Conservation (phyloP, 306 rosid species). For the Vigna hirtella region DNA sequence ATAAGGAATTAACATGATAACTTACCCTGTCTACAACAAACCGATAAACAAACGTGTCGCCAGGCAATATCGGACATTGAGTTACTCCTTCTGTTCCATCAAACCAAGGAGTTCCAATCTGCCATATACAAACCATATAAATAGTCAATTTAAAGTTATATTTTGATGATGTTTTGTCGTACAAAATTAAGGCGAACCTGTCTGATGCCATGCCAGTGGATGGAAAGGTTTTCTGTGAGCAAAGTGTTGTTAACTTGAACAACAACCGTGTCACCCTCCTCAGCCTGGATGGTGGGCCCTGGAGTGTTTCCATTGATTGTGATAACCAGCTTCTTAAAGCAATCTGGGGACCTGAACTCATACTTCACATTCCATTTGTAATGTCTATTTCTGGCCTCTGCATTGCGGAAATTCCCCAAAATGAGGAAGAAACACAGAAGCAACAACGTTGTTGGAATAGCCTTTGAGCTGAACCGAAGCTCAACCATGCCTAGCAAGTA, state of each 20-base stretch:
- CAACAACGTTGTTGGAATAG: conserved; percentile 32
- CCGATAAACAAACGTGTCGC: conserved; percentile 73
- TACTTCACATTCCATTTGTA: conserved; percentile 78
- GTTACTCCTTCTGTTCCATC: conserved; percentile 95
- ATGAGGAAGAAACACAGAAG: conserved; percentile 40
- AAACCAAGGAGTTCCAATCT: conserved; percentile 93
- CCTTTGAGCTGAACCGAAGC: conserved; percentile 25
- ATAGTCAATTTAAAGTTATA: background rate
- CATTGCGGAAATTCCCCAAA: conserved; percentile 34
- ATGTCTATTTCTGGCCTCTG: conserved; percentile 63
- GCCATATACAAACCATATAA: conserved; percentile 5
- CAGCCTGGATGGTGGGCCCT: conserved; percentile 84
- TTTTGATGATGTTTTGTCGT: background rate
- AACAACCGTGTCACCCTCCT: conserved; percentile 74
- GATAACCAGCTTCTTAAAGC: conserved; percentile 70
- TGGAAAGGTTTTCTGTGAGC: conserved; percentile 74
- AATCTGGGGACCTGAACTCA: conserved; percentile 81
- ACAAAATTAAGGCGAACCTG: conserved; percentile 56
- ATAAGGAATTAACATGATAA: background rate
- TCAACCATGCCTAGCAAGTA: conserved; percentile 37
- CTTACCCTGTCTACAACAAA: conserved; percentile 89
- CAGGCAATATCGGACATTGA: conserved; percentile 85
- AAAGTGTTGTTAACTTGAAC: conserved; percentile 76
- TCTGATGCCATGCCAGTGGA: conserved; percentile 95
- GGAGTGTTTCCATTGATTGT: conserved; percentile 80